Evolutionary conservation across 2,329 filamentous ascomycete genomes (phyloP), one percentile per base, ranked within the genome.

Genomic region (Aureobasidium pullulans): DNA sequence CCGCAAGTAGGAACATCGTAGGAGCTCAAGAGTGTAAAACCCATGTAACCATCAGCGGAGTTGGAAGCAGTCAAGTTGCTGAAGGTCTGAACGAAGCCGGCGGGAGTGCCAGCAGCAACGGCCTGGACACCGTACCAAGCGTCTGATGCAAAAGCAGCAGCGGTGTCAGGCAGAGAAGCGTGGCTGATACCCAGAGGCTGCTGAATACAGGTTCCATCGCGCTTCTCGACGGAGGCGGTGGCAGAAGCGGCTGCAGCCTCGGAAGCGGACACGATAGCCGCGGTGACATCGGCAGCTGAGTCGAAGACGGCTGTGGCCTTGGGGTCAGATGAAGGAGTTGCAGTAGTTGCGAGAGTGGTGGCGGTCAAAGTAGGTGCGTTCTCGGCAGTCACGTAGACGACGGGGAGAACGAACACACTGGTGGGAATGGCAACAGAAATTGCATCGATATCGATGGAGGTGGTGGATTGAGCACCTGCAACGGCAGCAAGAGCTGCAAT

Each of bases 61-160:
- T 58, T 58, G n/a, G 69, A 66, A 8, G 63, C 70, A 37, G 69
- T 66, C 36, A 71, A 59, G 23, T 47, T 52, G 32, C 54, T 40
- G 39, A 65, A 66, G 2, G 60, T 63, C n/a, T 62, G 11, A 39
- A 46, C 62, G 63, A 61, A 65, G 52, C 34, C 39, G 10, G 48
- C 28, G 44, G 63, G 62, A 61, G 63, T n/a, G 37, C 37, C 11
- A 44, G 54, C 36, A 16, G 36, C 6, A 5, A 57, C 16, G 16
- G 56, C 56, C 29, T 48, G 44, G 3, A 34, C 16, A 16, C 44
- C n/a, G 28, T 58, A 58, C 16, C 28, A 58, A n/a, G 23, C 9
- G 15, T 58, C 56, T 10, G 59, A 37, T 19, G 65, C 65, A 43
- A 66, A 65, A 32, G 60, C 50, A 5, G 60, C 53, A 28, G 60